These are phyloP conservation scores for Umbilicus rupestris DNA, from an alignment of 164 flowering plant genomes.

Conservation along the genomic window DNA sequence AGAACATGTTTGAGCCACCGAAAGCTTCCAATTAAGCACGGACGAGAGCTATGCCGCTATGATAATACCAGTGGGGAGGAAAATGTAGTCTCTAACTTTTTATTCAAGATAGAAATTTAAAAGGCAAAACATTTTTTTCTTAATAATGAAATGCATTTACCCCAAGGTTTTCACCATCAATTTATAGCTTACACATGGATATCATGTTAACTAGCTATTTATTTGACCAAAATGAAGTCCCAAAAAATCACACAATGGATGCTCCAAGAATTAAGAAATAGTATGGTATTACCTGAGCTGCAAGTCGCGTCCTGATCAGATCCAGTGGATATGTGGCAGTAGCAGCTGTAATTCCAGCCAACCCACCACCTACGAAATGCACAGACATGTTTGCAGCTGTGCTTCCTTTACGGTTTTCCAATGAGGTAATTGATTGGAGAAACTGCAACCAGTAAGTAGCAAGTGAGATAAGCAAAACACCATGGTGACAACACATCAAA, in stretches of 20 bases:
- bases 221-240: background rate
- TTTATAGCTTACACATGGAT: no score
- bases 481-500: background rate
- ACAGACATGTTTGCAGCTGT: slow-evolving; percentile 28
- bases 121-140: no score
- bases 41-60: background rate
- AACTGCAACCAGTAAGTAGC: slow-evolving; percentile 20
- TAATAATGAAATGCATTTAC: no score
- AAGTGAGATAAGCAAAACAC: background rate
- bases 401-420: slow-evolving; percentile 25
- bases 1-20: background rate
- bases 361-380: slow-evolving; percentile 48
- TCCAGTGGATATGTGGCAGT: slow-evolving; percentile 65
- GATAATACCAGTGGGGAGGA: background rate
- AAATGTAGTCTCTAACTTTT: background rate
- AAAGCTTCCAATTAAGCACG: background rate
- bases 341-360: slow-evolving; percentile 71
- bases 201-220: background rate
- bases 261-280: background rate
- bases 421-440: slow-evolving; percentile 26
- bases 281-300: slow-evolving; percentile 47
- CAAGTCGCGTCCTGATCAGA: slow-evolving; percentile 65
- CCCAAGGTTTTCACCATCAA: no score
- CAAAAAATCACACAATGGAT: background rate
- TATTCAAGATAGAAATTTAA: no score